These are phyloP conservation scores for Ustilaginoidea virens DNA, from an alignment of 2,329 filamentous ascomycete species.

Conservation along the genomic window DNA sequence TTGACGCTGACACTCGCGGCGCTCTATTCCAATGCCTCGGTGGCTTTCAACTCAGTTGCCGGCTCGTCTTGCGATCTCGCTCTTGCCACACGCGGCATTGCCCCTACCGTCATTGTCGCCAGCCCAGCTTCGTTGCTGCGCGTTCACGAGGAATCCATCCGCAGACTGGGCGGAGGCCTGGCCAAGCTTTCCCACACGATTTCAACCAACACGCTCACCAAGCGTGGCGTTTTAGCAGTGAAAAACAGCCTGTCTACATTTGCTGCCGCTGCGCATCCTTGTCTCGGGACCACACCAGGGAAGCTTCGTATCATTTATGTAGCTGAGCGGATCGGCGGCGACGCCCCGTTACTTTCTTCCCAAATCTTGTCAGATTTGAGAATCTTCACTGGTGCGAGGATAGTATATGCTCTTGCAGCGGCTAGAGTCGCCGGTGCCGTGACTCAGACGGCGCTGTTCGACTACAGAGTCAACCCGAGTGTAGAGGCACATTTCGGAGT, in stretches of 20 bases:
- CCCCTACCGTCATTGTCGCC: slow-evolving; percentile 70
- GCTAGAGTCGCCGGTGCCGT: slow-evolving; percentile 76
- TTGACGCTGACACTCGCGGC: slow-evolving; percentile 68
- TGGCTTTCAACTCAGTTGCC: slow-evolving; percentile 81
- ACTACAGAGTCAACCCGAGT: slow-evolving; percentile 51
- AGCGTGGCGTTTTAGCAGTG: slow-evolving; percentile 56
- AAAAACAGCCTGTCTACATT: slow-evolving; percentile 34
- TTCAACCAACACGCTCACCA: slow-evolving; percentile 51
- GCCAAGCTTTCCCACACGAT: slow-evolving; percentile 55
- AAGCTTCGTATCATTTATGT: slow-evolving; percentile 71
- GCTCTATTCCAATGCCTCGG: slow-evolving; percentile 67
- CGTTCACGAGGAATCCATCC: slow-evolving; percentile 46
- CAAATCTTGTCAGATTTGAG: slow-evolving; percentile 64
- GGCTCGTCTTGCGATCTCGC: slow-evolving; percentile 55
- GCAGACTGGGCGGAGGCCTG: slow-evolving; percentile 44
- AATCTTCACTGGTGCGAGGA: slow-evolving; percentile 61
- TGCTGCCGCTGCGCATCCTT: slow-evolving; percentile 39
- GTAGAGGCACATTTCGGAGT: slow-evolving; percentile 56
- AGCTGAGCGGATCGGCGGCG: slow-evolving; percentile 53
- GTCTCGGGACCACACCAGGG: slow-evolving; percentile 46
- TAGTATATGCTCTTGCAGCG: slow-evolving; percentile 75
- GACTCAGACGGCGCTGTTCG: slow-evolving; percentile 74
- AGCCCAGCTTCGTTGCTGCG: slow-evolving; percentile 58
- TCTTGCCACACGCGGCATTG: slow-evolving; percentile 56
- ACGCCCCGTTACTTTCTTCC: slow-evolving; percentile 49